Evolutionary conservation across 208 protist genomes (phyloP).

Genomic region (Leishmania mexicana): DNA sequence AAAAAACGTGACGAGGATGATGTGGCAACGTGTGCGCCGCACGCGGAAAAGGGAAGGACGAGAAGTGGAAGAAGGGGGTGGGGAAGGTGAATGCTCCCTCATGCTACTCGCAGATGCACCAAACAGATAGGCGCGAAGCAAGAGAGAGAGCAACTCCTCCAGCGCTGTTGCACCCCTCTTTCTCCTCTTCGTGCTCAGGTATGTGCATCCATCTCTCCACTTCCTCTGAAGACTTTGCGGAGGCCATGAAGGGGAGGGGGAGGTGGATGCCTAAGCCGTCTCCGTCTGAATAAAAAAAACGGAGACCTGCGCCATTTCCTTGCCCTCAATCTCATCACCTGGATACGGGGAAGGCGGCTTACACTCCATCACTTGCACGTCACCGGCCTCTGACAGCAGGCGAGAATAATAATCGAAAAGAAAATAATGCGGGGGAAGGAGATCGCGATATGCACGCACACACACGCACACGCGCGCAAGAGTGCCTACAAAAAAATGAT

Average conservation of each 20-base stretch:
- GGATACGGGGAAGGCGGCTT: background rate
- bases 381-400: background rate
- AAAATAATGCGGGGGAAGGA: background rate
- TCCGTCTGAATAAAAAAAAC: no score
- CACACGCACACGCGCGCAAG: background rate
- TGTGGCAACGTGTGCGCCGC: background rate
- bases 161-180: background rate
- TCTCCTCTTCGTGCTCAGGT: background rate
- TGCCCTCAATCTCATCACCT: background rate
- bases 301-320: background rate
- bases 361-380: background rate
- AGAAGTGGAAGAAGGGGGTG: background rate
- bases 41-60: constrained; percentile 7
- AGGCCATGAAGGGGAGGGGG: background rate
- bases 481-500: background rate
- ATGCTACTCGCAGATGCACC: background rate
- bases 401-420: background rate
- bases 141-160: constrained; percentile 6
- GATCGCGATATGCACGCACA: background rate
- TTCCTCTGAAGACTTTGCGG: background rate
- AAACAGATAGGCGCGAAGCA: background rate
- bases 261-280: background rate
- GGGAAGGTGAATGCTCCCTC: background rate
- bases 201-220: background rate
- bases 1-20: background rate